phyloP scores from a whole-genome alignment of 768 basidiomycete genomes.

The Boletus pseudo-olivaceus region DNA sequence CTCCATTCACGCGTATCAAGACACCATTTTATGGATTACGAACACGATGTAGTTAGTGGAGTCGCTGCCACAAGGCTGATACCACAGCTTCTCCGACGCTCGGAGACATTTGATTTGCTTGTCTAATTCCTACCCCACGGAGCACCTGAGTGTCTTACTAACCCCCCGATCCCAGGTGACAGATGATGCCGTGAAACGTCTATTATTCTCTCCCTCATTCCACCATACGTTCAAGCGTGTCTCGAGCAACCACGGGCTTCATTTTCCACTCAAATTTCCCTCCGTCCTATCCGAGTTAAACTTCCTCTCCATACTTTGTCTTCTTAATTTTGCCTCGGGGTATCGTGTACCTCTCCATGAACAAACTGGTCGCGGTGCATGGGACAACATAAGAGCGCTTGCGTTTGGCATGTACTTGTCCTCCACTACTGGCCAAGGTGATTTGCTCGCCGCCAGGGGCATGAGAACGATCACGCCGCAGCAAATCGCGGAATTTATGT shows the following conservation, averaged over 20 bases:
- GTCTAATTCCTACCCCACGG: background rate
- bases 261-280: constrained; percentile 76
- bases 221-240: constrained; percentile 58
- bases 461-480: constrained; percentile 50
- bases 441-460: constrained; percentile 64
- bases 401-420: constrained; percentile 69
- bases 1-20: constrained; percentile 2
- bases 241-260: constrained; percentile 62
- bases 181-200: constrained; percentile 51
- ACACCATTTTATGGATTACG: background rate
- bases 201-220: constrained; percentile 65
- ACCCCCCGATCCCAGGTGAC: constrained; percentile 45
- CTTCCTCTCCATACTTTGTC: constrained; percentile 68
- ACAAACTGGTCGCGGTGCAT: constrained; percentile 75
- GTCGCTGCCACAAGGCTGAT: background rate
- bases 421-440: constrained; percentile 49
- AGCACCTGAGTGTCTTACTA: constrained; percentile 7
- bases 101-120: background rate
- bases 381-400: constrained; percentile 77
- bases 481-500: constrained; percentile 71
- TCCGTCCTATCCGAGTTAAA: constrained; percentile 75
- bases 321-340: constrained; percentile 82
- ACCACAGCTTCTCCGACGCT: background rate
- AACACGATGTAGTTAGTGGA: background rate
- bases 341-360: constrained; percentile 72